Evolutionary conservation across 805 yeast genomes (phyloP), one percentile per base, ranked within the genome.

Genomic region (Starmerella etchellsii): DNA sequence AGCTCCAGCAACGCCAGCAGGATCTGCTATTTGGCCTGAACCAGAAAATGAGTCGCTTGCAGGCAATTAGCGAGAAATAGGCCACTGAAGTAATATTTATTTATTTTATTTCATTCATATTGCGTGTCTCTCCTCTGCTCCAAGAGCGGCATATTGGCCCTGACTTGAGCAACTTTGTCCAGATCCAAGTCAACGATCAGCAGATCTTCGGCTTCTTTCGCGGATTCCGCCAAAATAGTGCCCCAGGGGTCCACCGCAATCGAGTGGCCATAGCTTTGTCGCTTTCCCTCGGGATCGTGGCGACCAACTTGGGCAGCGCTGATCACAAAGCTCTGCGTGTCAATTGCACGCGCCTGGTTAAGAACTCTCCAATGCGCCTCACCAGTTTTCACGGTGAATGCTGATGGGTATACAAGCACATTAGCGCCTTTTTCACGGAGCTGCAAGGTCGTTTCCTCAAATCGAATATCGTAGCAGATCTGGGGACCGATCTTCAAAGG

Each of bases 181-280:
- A 79, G 76, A 44, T 80, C 80, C 43, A 84, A 62, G 47, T 77
- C 84, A 5, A 83, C 84, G 52, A 72, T 77, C 44, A 81, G 74
- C 52, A 78, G 82, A 59, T 83, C 94, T 21, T 70, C 81, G 46
- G 75, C 81, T 8, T 80, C 87, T 0, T 83, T 81, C 53, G 78
- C 82, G 19, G 82, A 85, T 55, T 81, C 88, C 6, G 74, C 78
- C 3, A 88, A 45, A 2, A 84, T 67, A 0, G 73, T 67, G 0
- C 97, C 98, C 84, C 94, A 82, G 0, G 98, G 97, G 50, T 81
- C 88, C n/a, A 88, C 71, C 4, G 85, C 76, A 47, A 85, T 65
- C 0, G 94, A 70, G 53, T 84, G 88, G 1, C 98, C 98, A 62
- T 76, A 88, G 46, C 94, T 81, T 42, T 73, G 69, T 42, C 97